phyloP scores from a whole-genome alignment of 805 yeast species.

The Candida vaughaniae region DNA sequence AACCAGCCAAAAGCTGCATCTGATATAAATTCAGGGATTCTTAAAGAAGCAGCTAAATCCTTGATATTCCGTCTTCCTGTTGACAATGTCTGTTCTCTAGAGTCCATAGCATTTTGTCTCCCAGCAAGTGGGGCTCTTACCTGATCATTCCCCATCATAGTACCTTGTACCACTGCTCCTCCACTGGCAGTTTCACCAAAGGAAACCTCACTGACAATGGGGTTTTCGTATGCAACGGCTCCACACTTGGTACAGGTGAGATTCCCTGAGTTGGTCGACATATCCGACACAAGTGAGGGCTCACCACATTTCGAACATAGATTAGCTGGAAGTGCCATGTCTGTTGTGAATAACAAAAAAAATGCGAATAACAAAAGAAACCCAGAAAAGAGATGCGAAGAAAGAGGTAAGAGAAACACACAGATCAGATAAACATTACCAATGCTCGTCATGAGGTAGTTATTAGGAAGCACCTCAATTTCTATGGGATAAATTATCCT shows the following conservation, averaged over 20 bases:
- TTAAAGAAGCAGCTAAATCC: conserved; percentile 74
- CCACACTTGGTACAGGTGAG: conserved; percentile 83
- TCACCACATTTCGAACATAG: conserved; percentile 10
- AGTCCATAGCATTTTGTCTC: conserved; percentile 73
- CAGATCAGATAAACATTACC: too few relatives aligned
- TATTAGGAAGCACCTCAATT: too few relatives aligned
- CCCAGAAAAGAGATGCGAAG: neutral
- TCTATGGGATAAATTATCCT: too few relatives aligned
- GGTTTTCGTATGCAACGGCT: conserved; percentile 83
- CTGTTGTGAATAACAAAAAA: neutral
- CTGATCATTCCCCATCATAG: conserved; percentile 88
- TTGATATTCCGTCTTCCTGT: conserved; percentile 80
- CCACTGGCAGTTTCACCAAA: conserved; percentile 92
- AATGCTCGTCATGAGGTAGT: too few relatives aligned
- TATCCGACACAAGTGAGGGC: conserved; percentile 6
- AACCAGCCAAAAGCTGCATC: conserved; percentile 91
- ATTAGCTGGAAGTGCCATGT: conserved; percentile 5
- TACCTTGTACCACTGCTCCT: conserved; percentile 94
- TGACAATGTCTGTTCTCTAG: conserved; percentile 83
- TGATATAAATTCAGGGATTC: conserved; percentile 79
- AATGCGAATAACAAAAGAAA: neutral
- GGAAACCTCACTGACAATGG: conserved; percentile 92
- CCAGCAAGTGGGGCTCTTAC: conserved; percentile 66
- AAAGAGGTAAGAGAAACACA: neutral
- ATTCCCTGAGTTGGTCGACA: conserved; percentile 54